Base-by-base conservation (phyloP, 805 yeast species). In the Suhomyces tanzawaensis region DNA sequence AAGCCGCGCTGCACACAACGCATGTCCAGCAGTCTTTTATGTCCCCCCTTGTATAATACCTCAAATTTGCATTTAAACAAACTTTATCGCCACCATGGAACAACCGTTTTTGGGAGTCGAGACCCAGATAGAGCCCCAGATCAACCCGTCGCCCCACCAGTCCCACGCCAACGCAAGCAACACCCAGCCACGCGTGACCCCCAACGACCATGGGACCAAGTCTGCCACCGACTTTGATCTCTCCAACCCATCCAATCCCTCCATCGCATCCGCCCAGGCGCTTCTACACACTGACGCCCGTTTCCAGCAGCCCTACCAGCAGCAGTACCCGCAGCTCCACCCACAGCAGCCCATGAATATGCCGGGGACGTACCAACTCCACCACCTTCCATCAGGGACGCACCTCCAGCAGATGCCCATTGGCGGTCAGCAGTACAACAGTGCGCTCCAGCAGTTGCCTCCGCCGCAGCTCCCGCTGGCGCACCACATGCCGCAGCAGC, bases 281-380 rank as follows among this genome's bases (percentile, higher is more conserved):
- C 39, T 22, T 42, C 44, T 39, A 32, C 41, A 40, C 26, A 40
- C 34, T 14, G 38, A 34, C 27, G 35, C 28, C 15, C 47, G 42
- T 12, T 39, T 22, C 34, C 45, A 38, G 19, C 42, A 31, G 15
- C 34, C 29, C 2, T 46, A 38, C 12, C 36, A 41, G 22, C 37
- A 33, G 19, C 52, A 45, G 19, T 32, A 35, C 7, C 45, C 38
- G 12, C 50, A 47, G 31, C 49, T 44, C 35, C 57, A 51, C 39
- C 53, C 51, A 34, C 62, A 48, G 19, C 48, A 30, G 36, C 40
- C 22, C 21, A 21, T 27, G 27, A 21, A 21, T 21, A 12, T 41
- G 42, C 36, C 42, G 39, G 29, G 29, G 17, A 38, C 26, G 33
- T 36, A 32, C 42, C 48, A 39, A 33, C 34, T 27, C 14, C 44